phyloP scores from a whole-genome alignment of 148 eudicot species.

The Camellia japonica region DNA sequence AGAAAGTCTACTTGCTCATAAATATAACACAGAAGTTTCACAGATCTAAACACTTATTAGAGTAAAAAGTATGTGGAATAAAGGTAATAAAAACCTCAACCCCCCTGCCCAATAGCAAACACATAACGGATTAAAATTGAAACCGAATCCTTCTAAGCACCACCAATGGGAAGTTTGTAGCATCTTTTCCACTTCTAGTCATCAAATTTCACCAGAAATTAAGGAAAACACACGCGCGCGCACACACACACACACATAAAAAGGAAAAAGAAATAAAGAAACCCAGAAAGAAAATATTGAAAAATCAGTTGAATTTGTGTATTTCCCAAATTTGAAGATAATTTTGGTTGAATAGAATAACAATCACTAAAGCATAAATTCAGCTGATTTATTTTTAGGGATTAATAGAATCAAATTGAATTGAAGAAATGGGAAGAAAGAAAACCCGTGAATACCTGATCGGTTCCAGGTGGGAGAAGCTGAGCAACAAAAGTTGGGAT shows the following conservation, averaged over 20 bases:
- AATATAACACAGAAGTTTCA: too few species aligned
- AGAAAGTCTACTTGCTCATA: too few species aligned
- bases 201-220: background rate
- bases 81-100: too few species aligned
- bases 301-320: background rate
- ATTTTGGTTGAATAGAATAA: background rate
- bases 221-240: too few species aligned
- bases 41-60: too few species aligned
- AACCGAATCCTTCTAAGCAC: background rate
- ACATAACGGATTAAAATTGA: background rate
- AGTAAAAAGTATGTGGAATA: too few species aligned
- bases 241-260: background rate
- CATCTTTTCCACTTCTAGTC: background rate
- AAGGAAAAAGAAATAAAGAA: background rate
- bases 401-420: background rate
- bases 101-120: background rate
- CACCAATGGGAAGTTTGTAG: background rate
- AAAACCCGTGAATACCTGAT: constrained; percentile 47
- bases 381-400: background rate
- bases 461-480: constrained; percentile 77
- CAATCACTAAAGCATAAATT: background rate
- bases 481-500: constrained; percentile 97
- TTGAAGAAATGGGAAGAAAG: background rate
- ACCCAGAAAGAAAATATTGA: background rate
- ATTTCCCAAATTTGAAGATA: background rate